Base-by-base conservation (phyloP, 2,329 filamentous ascomycete species). In the Ophiostoma novo-ulmi region DNA sequence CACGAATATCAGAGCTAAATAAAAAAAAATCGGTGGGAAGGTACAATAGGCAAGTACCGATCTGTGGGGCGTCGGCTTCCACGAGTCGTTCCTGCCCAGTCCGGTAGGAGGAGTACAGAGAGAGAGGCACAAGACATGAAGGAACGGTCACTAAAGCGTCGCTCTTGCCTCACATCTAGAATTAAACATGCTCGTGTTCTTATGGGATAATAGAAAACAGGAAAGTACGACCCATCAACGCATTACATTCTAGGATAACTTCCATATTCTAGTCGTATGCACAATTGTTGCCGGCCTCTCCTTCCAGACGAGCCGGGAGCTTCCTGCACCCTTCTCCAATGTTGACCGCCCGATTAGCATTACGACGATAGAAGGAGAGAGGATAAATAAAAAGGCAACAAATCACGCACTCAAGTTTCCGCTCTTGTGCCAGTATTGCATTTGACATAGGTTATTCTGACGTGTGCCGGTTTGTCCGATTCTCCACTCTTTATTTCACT, bases 401-500 rank as follows among this genome's bases (percentile, higher is more conserved):
- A 65, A 65, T 65, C 63, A 65, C 63, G 63, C 63, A 65, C 20
- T 26, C 5, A 31, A 31, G 31, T 14, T 31, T 10, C 10, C 22
- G 10, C 58, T 36, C 26, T 36, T 64, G 14, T 36, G 14, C 44
- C 14, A 44, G 10, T 10, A 13, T 61, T 31, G 17, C 14, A 14
- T 26, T 31, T 26, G 55, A 22, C 26, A 35, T 17, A 61, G 14
- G 7, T 17, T 31, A 31, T 31, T 31, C 31, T 31, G 31, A n/a
- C n/a, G 14, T n/a, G 39, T 67, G 65, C 65, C 65, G 65, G 36
- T 31, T 48, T 67, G 65, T 14, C 65, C 65, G 65, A 67, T 13
- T 67, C n/a, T 48, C 65, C 65, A 67, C 65, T 31, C 65, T 48
- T 35, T 41, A 22, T 13, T 67, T 31, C n/a, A 36, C 35, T 22